Percentiles rank a stretch among this genome's conserved stretches.
These are phyloP conservation scores for Atkinsonella hypoxylon DNA, from an alignment of 2,329 filamentous ascomycete species.

Conservation along the genomic window DNA sequence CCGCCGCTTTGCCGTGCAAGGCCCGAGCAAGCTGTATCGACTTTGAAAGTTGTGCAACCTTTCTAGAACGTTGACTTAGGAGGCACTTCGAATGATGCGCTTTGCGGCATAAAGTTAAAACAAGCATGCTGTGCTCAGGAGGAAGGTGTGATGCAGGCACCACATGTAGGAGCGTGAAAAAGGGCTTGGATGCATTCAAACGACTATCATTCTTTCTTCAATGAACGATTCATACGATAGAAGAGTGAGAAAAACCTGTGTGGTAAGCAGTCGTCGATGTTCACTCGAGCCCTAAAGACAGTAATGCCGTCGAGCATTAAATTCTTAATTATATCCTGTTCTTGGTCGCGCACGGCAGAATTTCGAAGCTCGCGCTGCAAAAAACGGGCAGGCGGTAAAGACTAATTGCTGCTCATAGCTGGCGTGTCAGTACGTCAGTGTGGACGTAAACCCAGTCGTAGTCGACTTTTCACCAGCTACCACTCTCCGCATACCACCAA, in stretches of 20 bases:
- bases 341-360: neutral
- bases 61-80: neutral
- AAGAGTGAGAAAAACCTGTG: too few species aligned
- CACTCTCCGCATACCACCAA: neutral
- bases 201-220: too few species aligned
- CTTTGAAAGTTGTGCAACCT: neutral
- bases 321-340: neutral
- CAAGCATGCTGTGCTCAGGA: conserved; percentile 8
- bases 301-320: neutral
- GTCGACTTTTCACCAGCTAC: conserved; percentile 5
- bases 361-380: neutral
- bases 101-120: conserved; percentile 7
- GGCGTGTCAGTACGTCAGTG: conserved; percentile 5
- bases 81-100: neutral
- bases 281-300: neutral
- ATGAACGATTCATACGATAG: too few species aligned
- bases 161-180: neutral
- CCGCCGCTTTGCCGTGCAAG: conserved; percentile 6
- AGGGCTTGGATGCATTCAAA: too few species aligned
- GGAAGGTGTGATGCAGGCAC: neutral
- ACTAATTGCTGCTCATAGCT: neutral
- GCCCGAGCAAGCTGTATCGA: neutral
- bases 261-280: too few species aligned
- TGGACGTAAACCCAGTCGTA: conserved; percentile 1
- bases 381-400: neutral